Percentiles rank a stretch among this genome's conserved stretches.
phyloP scores from a whole-genome alignment of 2,329 filamentous ascomycete genomes.

The Phyllosticta citriasiana region DNA sequence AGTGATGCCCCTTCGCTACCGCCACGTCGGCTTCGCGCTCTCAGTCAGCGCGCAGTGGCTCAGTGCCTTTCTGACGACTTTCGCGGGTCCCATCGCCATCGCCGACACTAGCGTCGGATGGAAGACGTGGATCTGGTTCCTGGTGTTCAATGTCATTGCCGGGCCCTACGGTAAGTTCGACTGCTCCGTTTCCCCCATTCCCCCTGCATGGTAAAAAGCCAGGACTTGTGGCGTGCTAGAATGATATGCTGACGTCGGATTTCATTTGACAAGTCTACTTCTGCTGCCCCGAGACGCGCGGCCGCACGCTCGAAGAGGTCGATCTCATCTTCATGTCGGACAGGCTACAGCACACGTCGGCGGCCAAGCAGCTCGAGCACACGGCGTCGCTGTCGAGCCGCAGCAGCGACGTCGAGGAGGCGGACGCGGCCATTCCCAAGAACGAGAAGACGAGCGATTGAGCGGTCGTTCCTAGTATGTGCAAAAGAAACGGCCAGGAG shows the following conservation, averaged over 20 bases:
- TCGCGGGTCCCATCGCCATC: slow-evolving; percentile 25
- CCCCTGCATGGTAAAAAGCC: not conserved
- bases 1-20: slow-evolving; percentile 25
- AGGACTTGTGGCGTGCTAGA: no score
- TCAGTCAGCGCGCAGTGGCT: slow-evolving; percentile 25
- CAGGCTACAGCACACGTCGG: slow-evolving; percentile 2
- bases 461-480: no score
- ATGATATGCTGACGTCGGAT: no score
- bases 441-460: not conserved
- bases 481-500: no score
- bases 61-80: slow-evolving; percentile 27
- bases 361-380: slow-evolving; percentile 9
- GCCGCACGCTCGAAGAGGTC: slow-evolving; percentile 21
- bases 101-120: slow-evolving; percentile 19
- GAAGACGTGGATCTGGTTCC: slow-evolving; percentile 26
- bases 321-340: slow-evolving; percentile 12
- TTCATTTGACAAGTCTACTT: slow-evolving; percentile 16
- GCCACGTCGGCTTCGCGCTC: slow-evolving; percentile 25
- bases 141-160: slow-evolving; percentile 23
- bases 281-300: slow-evolving; percentile 19
- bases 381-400: not conserved
- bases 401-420: not conserved
- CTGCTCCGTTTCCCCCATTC: not conserved
- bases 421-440: not conserved
- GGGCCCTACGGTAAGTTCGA: slow-evolving; percentile 18